Conservation (phyloP, 202 grass and related monocot genomes). For the Cymbopogon flexuosus region DNA sequence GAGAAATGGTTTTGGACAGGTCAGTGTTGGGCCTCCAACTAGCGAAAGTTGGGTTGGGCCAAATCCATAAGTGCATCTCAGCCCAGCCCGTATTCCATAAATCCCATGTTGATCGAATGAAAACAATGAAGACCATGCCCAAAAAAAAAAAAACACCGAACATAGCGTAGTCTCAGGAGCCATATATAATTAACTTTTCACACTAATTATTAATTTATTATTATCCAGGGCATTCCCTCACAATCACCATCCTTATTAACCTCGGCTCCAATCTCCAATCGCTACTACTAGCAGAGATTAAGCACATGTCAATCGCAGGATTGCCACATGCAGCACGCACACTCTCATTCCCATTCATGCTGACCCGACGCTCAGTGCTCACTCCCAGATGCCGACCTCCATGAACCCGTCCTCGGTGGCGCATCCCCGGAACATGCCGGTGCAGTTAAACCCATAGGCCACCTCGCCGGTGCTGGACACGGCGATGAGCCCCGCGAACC, state of each 20-base stretch:
- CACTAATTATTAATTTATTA: neutral
- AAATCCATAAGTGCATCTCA: no score
- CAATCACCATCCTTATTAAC: neutral
- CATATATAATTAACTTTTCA: neutral
- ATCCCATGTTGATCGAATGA: no score
- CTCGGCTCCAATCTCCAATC: neutral
- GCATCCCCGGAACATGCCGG: constrained; percentile 78
- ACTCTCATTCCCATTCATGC: neutral
- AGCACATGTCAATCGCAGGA: constrained; percentile 31
- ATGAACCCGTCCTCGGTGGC: constrained; percentile 81
- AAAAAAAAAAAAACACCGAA: no score
- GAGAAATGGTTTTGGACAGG: no score
- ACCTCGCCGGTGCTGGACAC: constrained; percentile 70
- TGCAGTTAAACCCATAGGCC: constrained; percentile 66
- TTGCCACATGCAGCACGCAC: neutral
- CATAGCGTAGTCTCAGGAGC: neutral
- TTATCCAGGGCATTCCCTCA: neutral
- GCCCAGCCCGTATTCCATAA: no score
- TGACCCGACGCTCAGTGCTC: neutral
- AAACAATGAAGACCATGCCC: no score
- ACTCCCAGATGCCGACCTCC: constrained; percentile 92
- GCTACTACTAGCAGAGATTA: neutral
- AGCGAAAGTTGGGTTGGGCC: no score
- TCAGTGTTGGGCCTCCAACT: no score
- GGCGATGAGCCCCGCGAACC: constrained; percentile 70